These are phyloP conservation scores for Arctium minus DNA, from an alignment of 129 eudicot species.

Conservation along the genomic window DNA sequence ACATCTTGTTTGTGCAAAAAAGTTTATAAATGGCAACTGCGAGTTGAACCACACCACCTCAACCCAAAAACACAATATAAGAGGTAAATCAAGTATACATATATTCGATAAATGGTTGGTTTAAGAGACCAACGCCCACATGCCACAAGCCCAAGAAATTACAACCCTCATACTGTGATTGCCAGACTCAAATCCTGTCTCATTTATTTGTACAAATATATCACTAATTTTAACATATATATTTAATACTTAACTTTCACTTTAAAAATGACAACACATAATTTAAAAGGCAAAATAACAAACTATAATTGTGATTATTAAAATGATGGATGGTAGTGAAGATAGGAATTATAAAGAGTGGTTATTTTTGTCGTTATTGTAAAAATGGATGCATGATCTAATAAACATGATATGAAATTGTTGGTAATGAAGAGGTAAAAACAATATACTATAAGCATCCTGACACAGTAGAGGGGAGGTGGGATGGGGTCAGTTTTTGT, in stretches of 20 bases:
- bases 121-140: background rate
- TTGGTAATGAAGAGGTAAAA: slow-evolving; percentile 16
- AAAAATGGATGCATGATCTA: background rate
- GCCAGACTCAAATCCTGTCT: no score
- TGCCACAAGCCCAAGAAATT: no score
- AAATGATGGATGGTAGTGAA: background rate
- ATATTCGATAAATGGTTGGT: background rate
- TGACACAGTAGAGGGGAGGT: background rate
- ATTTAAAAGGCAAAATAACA: background rate
- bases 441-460: background rate
- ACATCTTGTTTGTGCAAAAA: background rate
- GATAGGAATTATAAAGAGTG: background rate
- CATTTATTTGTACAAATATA: no score
- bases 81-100: no score
- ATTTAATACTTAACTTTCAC: background rate
- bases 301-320: background rate
- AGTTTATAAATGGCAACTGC: no score
- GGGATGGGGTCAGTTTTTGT: slow-evolving; percentile 22
- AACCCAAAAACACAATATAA: no score
- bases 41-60: no score
- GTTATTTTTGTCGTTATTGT: slow-evolving; percentile 6
- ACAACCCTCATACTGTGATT: no score
- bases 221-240: background rate
- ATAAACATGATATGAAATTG: slow-evolving; percentile 7
- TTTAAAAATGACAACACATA: background rate